phyloP scores from a whole-genome alignment of 352 stramenopile genomes.

The Globisporangium takayamanum region DNA sequence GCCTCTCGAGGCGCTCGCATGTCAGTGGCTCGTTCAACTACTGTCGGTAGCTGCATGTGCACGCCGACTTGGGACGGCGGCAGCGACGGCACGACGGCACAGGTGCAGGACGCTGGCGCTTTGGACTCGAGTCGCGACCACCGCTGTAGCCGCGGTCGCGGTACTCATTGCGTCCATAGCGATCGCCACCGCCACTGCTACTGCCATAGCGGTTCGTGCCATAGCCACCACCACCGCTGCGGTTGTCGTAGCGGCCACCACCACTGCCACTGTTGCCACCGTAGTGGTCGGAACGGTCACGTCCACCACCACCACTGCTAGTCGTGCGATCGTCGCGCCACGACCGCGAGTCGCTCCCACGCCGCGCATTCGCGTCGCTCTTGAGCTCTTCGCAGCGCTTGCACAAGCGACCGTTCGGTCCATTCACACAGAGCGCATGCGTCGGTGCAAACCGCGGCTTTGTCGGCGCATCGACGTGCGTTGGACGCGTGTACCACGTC shows the following conservation, averaged over 20 bases:
- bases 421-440: constrained; percentile 53
- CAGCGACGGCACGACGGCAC: constrained; percentile 47
- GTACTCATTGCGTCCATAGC: constrained; percentile 18
- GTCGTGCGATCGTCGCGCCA: constrained; percentile 16
- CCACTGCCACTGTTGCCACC: constrained; percentile 7
- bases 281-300: constrained; percentile 8
- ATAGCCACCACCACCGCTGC: constrained; percentile 16
- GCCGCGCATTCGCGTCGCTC: constrained; percentile 40
- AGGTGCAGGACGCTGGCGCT: constrained; percentile 20
- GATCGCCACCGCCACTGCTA: constrained; percentile 17
- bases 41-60: constrained; percentile 44
- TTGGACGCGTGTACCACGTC: constrained; percentile 59
- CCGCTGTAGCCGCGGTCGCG: constrained; percentile 24
- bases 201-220: constrained; percentile 6
- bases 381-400: constrained; percentile 65
- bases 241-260: constrained; percentile 17
- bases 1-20: too few species aligned
- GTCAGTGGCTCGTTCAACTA: constrained; percentile 3
- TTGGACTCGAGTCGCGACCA: constrained; percentile 29
- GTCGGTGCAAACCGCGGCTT: constrained; percentile 49
- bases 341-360: constrained; percentile 14
- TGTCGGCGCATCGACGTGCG: constrained; percentile 43
- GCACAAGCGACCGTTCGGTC: constrained; percentile 47
- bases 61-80: constrained; percentile 41
- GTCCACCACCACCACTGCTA: constrained; percentile 2